Evolutionary conservation across 768 basidiomycete species (phyloP).

Genomic region (Macrolepiota albuminosa): DNA sequence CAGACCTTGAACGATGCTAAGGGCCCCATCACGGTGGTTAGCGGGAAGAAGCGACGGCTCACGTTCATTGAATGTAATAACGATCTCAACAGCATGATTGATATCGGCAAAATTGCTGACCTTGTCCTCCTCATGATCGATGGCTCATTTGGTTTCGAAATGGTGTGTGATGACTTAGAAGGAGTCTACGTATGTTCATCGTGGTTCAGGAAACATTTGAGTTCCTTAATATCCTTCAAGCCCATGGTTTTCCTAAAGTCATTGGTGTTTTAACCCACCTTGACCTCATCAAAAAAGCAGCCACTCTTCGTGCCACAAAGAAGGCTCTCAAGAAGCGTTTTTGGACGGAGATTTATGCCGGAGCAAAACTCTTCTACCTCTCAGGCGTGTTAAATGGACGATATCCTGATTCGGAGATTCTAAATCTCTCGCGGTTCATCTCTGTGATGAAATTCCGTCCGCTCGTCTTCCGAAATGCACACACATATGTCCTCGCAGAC

Average conservation of each 20-base stretch:
- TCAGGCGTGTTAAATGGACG: slow-evolving; percentile 96
- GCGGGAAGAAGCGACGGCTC: slow-evolving; percentile 88
- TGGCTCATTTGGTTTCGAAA: slow-evolving; percentile 97
- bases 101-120: slow-evolving; percentile 95
- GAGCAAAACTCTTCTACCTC: slow-evolving; percentile 97
- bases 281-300: slow-evolving; percentile 91
- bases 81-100: slow-evolving; percentile 97
- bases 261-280: slow-evolving; percentile 95
- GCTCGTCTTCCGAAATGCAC: slow-evolving; percentile 89
- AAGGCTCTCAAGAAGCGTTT: slow-evolving; percentile 96
- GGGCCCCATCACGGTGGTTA: slow-evolving; percentile 93
- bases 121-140: slow-evolving; percentile 97
- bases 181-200: neutral
- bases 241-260: slow-evolving; percentile 98
- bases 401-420: slow-evolving; percentile 94
- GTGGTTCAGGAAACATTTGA: slow-evolving; percentile 88
- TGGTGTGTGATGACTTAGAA: slow-evolving; percentile 53
- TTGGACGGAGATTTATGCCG: slow-evolving; percentile 99
- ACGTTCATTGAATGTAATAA: slow-evolving; percentile 98
- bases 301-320: slow-evolving; percentile 84
- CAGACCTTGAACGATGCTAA: slow-evolving; percentile 86
- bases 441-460: slow-evolving; percentile 99
- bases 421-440: slow-evolving; percentile 95
- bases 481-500: slow-evolving; percentile 93
- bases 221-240: slow-evolving; percentile 94